Conservation (phyloP, 2,329 filamentous ascomycete species). For the Ceratocystis papillata region DNA sequence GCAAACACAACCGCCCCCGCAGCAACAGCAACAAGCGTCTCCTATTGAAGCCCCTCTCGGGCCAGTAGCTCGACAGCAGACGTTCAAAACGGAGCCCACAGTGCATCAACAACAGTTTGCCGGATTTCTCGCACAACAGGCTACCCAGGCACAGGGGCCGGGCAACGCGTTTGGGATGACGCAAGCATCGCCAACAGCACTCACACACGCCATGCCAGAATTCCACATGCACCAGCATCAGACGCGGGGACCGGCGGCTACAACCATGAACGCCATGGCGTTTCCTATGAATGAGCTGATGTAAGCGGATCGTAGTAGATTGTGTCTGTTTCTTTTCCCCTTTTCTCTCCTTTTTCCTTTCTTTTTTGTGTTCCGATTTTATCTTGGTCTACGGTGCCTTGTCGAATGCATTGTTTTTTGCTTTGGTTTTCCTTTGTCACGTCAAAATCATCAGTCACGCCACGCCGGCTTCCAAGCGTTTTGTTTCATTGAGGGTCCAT, state of each 20-base stretch:
- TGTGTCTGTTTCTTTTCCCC: background rate
- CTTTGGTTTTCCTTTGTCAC: background rate
- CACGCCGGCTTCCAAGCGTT: background rate
- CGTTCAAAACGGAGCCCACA: constrained; percentile 14
- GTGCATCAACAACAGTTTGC: background rate
- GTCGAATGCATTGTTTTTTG: background rate
- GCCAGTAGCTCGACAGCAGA: background rate
- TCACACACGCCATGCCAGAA: constrained; percentile 16
- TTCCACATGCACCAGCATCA: constrained; percentile 16
- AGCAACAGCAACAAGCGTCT: constrained; percentile 9
- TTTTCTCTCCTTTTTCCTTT: background rate
- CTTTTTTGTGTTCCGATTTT: background rate
- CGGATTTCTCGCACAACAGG: constrained; percentile 6
- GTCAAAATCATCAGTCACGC: constrained; percentile 9
- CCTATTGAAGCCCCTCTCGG: constrained; percentile 10
- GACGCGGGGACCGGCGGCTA: background rate
- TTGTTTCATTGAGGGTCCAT: background rate
- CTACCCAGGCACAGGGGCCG: background rate
- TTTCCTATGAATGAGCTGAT: constrained; percentile 18
- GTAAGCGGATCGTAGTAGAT: background rate
- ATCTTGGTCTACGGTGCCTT: background rate
- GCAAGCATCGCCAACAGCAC: constrained; percentile 6
- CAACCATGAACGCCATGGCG: constrained; percentile 8
- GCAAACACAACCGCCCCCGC: background rate
- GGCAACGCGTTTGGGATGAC: background rate